Evolutionary conservation across 2,329 filamentous ascomycete species (phyloP), one percentile per base, ranked within the genome.

Genomic region (Xylaria sp.): DNA sequence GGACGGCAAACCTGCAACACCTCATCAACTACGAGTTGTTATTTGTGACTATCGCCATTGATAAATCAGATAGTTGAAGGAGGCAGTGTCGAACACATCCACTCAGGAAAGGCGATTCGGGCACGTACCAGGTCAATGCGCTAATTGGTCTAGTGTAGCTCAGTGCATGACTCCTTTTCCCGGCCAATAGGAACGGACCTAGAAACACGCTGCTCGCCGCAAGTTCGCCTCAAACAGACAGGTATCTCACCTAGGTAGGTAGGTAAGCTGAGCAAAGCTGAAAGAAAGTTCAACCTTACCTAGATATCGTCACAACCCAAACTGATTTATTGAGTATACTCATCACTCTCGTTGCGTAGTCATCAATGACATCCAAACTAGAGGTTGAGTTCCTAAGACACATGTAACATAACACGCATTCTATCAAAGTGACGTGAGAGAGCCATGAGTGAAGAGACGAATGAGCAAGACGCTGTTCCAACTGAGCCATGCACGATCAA

Each of bases 371-470:
- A 52, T 28, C 7, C 18, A 52, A 46, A 25, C 25, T 28, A 56
- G 56, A 30, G 4, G 10, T 23, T 50, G 41, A 39, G 30, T 25
- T n/a, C 50, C 34, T 23, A 12, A 12, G 43, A 15, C 23, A 41
- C 28, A 36, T 13, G 25, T 18, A 25, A 43, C 13, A 43, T 25
- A 39, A 34, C 41, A 18, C 32, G 45, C 28, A 15, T 30, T 36
- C 12, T 30, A 41, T n/a, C 3, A 58, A 43, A 28, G 36, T 32
- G 23, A 65, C 8, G n/a, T n/a, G 39, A 25, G 23, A 55, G 28
- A 60, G 30, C 23, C 3, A 72, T 67, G 65, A 61, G 52, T 30
- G 57, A 66, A 25, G 69, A 69, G n/a, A 23, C 34, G 9, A n/a
- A 25, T n/a, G 55, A 60, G 4, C 46, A 50, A 2, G 50, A 46